Conservation (phyloP, 2,329 filamentous ascomycete genomes). For the Claviceps pazoutovae region DNA sequence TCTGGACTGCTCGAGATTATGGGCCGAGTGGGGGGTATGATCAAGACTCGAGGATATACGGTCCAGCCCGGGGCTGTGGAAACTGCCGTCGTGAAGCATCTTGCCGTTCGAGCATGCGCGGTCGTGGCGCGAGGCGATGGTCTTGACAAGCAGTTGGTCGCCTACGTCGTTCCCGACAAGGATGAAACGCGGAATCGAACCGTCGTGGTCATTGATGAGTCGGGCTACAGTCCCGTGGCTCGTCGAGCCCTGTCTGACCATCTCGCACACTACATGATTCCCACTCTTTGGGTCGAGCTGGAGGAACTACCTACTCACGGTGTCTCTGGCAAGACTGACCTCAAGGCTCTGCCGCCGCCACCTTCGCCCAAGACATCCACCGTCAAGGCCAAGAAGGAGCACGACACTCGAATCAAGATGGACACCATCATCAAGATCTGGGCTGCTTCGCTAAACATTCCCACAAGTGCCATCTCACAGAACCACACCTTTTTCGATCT, state of each 20-base stretch:
- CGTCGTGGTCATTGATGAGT: conserved; percentile 50
- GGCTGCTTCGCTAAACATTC: conserved; percentile 56
- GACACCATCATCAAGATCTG: conserved; percentile 58
- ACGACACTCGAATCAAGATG: conserved; percentile 50
- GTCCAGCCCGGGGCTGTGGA: conserved; percentile 67
- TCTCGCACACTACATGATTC: conserved; percentile 75
- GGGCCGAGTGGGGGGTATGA: conserved; percentile 64
- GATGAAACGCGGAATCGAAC: conserved; percentile 44
- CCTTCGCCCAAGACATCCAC: conserved; percentile 34
- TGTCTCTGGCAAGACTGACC: conserved; percentile 66
- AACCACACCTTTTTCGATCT: conserved; percentile 73
- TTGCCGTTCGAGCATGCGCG: conserved; percentile 58
- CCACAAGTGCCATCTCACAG: conserved; percentile 45
- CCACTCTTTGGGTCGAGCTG: conserved; percentile 61
- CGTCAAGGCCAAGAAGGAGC: conserved; percentile 28
- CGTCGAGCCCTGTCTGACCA: conserved; percentile 50
- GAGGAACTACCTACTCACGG: conserved; percentile 59
- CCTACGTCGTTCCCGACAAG: conserved; percentile 58
- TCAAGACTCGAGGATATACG: conserved; percentile 67
- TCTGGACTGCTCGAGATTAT: conserved; percentile 62
- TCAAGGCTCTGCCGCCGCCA: conserved; percentile 56
- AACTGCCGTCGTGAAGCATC: conserved; percentile 52
- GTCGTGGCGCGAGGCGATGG: conserved; percentile 65
- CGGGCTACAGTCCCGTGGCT: conserved; percentile 56
- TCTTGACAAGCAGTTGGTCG: conserved; percentile 59